Conservation (phyloP, 306 rosid species). For the Nissolia schottii region DNA sequence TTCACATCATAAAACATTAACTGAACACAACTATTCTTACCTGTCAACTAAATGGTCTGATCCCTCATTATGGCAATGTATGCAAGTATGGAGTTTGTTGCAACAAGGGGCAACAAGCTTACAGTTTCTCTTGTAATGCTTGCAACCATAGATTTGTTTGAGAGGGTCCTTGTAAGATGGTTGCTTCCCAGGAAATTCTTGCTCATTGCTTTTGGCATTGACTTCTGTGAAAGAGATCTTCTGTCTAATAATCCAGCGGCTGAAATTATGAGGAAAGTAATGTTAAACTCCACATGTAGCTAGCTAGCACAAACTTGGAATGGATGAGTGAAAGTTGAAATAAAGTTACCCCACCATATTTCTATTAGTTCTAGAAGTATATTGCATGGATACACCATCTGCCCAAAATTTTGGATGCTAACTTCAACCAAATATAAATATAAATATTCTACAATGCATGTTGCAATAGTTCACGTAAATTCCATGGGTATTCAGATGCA, state of each 20-base stretch:
- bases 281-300: conserved; percentile 23
- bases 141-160: conserved; percentile 60
- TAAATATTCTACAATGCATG: not conserved
- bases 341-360: not conserved
- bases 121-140: conserved; percentile 92
- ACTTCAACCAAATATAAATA: conserved; percentile 18
- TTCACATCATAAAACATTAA: not conserved
- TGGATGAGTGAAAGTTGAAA: conserved; percentile 3
- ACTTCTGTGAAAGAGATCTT: conserved; percentile 43
- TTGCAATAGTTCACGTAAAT: conserved; percentile 7
- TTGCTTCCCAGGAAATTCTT: conserved; percentile 59
- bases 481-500: not conserved
- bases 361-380: not conserved
- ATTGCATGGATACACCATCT: not conserved
- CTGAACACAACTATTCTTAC: conserved; percentile 33
- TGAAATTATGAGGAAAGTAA: conserved; percentile 35
- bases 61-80: conserved; percentile 83
- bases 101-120: conserved; percentile 85
- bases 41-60: conserved; percentile 68
- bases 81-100: conserved; percentile 76
- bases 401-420: not conserved
- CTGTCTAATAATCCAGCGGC: conserved; percentile 81
- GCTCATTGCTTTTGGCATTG: conserved; percentile 36
- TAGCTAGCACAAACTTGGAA: conserved; percentile 14
- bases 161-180: conserved; percentile 74